phyloP scores from a whole-genome alignment of 1,284 basidiomycete genomes.

The Violaceomyces palustris region DNA sequence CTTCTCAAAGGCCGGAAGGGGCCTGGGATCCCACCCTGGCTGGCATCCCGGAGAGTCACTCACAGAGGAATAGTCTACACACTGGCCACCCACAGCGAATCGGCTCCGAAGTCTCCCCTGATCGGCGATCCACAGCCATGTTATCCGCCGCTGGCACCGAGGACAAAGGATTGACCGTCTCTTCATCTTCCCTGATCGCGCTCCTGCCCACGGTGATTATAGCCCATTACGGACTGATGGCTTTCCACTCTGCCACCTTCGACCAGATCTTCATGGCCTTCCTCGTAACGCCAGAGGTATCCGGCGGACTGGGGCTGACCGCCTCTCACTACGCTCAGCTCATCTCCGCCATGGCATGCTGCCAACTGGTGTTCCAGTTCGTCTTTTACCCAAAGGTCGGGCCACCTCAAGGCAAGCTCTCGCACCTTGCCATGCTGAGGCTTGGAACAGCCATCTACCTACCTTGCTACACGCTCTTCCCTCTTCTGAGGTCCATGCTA shows the following conservation, averaged over 20 bases:
- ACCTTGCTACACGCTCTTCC: conserved; percentile 42
- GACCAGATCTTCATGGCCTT: conserved; percentile 53
- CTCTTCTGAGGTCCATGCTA: conserved; percentile 56
- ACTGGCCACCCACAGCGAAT: background rate
- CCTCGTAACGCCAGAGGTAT: conserved; percentile 47
- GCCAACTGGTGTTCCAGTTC: conserved; percentile 46
- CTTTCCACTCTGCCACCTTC: conserved; percentile 51
- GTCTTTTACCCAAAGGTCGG: conserved; percentile 65
- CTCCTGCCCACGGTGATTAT: conserved; percentile 48
- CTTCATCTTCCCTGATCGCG: conserved; percentile 21
- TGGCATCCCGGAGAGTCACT: conserved; percentile 37
- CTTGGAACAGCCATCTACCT: conserved; percentile 32
- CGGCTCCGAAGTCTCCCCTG: no score
- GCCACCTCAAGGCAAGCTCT: conserved; percentile 36
- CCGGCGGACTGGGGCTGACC: conserved; percentile 49
- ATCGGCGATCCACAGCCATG: no score
- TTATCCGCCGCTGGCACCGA: background rate
- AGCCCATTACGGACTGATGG: conserved; percentile 48
- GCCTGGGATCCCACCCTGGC: conserved; percentile 41
- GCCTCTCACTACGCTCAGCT: conserved; percentile 52
- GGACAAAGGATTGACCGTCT: no score
- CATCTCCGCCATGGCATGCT: conserved; percentile 50
- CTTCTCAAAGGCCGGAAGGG: conserved; percentile 14
- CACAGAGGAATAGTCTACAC: conserved; percentile 13
- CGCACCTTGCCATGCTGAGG: conserved; percentile 50